phyloP scores from a whole-genome alignment of 495 filamentous ascomycete species.

The Jackrogersella multiformis region DNA sequence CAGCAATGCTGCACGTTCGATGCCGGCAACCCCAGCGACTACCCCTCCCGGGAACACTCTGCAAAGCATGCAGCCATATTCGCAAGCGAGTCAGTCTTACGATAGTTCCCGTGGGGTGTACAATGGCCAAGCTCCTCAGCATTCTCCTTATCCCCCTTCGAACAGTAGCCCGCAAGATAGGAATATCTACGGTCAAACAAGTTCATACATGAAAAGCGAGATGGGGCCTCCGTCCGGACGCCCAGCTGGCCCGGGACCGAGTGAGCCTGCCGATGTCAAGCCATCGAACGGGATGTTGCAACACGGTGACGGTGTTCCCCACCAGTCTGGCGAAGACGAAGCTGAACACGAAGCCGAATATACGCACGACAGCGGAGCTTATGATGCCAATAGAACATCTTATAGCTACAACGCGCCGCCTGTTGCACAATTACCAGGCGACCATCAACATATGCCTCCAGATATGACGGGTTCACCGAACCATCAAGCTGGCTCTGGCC shows the following conservation, averaged over 20 bases:
- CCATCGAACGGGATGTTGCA: constrained; percentile 68
- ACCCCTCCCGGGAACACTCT: constrained; percentile 84
- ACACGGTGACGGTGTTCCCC: constrained; percentile 63
- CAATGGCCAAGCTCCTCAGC: constrained; percentile 73
- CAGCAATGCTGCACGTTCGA: constrained; percentile 78
- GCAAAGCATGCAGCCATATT: constrained; percentile 78
- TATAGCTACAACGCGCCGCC: constrained; percentile 78
- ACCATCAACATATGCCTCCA: constrained; percentile 82
- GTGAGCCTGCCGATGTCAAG: constrained; percentile 74
- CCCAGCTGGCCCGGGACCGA: constrained; percentile 60
- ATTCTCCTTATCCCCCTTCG: constrained; percentile 74
- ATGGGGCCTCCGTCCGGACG: constrained; percentile 88
- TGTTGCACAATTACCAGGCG: constrained; percentile 71
- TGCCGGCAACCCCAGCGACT: constrained; percentile 92
- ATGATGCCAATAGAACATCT: constrained; percentile 72
- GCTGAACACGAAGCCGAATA: constrained; percentile 82
- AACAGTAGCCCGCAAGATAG: constrained; percentile 73
- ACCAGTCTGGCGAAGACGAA: constrained; percentile 73
- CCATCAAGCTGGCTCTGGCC: constrained; percentile 85
- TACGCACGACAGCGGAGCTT: constrained; percentile 74
- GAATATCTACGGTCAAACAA: constrained; percentile 71
- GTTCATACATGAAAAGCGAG: constrained; percentile 83
- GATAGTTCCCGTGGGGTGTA: constrained; percentile 84
- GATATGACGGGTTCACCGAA: constrained; percentile 86
- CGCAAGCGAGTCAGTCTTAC: constrained; percentile 75